Conservation (phyloP, 1,284 basidiomycete genomes). For the Dichomitus squalens region DNA sequence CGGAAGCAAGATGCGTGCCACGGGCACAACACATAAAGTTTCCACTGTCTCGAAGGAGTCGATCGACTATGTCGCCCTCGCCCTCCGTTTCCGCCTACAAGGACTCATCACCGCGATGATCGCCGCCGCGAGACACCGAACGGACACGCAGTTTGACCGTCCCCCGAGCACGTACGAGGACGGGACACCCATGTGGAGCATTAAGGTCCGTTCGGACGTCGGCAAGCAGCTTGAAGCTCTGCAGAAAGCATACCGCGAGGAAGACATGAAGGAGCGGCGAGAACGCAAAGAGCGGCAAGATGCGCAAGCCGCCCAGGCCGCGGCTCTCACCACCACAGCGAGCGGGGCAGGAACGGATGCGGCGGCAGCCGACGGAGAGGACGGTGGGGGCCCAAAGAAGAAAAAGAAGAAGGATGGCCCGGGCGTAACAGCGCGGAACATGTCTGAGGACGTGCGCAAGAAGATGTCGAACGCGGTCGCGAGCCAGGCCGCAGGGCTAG, state of each 20-base stretch:
- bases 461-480: constrained; percentile 88
- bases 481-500: constrained; percentile 81
- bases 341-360: constrained; percentile 37
- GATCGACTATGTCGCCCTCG: constrained; percentile 77
- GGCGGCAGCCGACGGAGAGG: constrained; percentile 41
- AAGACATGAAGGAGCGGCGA: constrained; percentile 71
- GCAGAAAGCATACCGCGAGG: constrained; percentile 78
- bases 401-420: constrained; percentile 85
- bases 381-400: constrained; percentile 63
- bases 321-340: constrained; percentile 57
- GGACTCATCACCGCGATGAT: constrained; percentile 74
- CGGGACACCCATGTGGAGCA: constrained; percentile 76
- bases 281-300: constrained; percentile 77
- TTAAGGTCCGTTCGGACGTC: constrained; percentile 72
- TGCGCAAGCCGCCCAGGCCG: constrained; percentile 62
- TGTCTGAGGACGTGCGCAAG: constrained; percentile 87
- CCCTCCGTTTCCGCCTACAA: constrained; percentile 74
- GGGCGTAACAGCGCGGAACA: constrained; percentile 80
- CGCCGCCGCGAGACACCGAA: constrained; percentile 68
- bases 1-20: constrained; percentile 61
- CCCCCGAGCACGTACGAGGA: constrained; percentile 66
- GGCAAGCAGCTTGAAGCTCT: constrained; percentile 74
- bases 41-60: constrained; percentile 68
- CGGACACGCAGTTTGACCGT: constrained; percentile 70
- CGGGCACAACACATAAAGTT: constrained; percentile 66